Evolutionary conservation across 495 filamentous ascomycete genomes (phyloP), one percentile per base, ranked within the genome.

Genomic region (Haplographium delicatum): DNA sequence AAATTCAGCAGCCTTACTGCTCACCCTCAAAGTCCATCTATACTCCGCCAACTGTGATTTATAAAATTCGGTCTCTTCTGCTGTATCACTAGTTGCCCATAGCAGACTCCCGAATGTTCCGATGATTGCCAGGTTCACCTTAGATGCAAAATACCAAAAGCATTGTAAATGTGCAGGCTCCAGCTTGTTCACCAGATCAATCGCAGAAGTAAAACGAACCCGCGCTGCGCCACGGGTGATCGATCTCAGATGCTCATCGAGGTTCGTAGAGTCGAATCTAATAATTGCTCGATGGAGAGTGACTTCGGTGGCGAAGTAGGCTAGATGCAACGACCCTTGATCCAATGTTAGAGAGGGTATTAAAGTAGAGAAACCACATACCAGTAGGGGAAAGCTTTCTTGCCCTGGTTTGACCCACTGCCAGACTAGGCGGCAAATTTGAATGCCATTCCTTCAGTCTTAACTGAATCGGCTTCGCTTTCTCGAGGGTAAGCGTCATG

Each of bases 21-120:
- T 88, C 30, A 96, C 91, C 35, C 82, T 83, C 57, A 98, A 72
- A 1, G 90, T 95, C 93, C 93, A 98, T 47, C 88, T 74, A 63
- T 95, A 96, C 70, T 97, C 93, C 51, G 81, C 80, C 7, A 96
- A 72, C 3, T 93, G 74, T 2, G 83, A 74, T 18, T 84, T 81
- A 67, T 98, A 98, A 75, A 95, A 98, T 11, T 94, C 89, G 3
- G 88, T 86, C 68, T 98, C 93, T 63, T 96, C 90, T 15, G 78
- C 72, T 10, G 82, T 85, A 0, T 89, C 88, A 0, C 83, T 83
- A 0, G 89, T 93, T 19, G 90, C 87, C 75, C 87, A 90, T 0
- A 98, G 80, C 4, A 97, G 76, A 4, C 72, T 78, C 26, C 86
- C 85, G 54, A 90, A 90, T 1, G 85, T 88, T 42, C 82, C 86